Conservation (phyloP, 257 asterid genomes). For the Parsonsia alboflavescens region DNA sequence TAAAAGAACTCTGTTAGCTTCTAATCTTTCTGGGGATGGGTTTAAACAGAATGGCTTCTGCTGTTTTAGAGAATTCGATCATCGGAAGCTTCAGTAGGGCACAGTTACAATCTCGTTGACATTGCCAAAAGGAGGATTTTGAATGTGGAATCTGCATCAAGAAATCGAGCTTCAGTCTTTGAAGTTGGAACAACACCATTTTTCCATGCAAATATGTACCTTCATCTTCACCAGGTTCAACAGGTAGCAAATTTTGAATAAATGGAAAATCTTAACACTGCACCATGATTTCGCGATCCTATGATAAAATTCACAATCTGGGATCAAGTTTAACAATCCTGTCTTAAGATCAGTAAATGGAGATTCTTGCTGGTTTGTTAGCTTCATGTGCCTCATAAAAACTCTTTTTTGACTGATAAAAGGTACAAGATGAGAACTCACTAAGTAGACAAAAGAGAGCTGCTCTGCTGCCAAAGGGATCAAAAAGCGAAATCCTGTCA, state of each 20-base stretch:
- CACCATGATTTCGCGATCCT: neutral
- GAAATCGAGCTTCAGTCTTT: conserved; percentile 50
- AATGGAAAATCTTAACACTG: neutral
- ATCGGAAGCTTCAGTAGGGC: conserved; percentile 68
- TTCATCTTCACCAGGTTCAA: conserved; percentile 61
- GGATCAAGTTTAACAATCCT: too few relatives aligned
- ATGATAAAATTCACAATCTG: too few relatives aligned
- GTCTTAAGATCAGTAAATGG: neutral
- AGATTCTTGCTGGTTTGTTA: too few relatives aligned
- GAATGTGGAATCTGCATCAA: conserved; percentile 84
- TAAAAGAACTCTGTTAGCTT: neutral
- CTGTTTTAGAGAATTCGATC: conserved; percentile 60
- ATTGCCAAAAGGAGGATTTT: conserved; percentile 52
- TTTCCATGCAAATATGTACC: conserved; percentile 86
- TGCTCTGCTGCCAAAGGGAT: conserved; percentile 45
- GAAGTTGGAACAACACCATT: conserved; percentile 66
- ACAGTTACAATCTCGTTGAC: conserved; percentile 77
- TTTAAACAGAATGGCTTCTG: conserved; percentile 13
- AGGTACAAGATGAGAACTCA: conserved; percentile 71
- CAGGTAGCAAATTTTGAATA: conserved; percentile 48
- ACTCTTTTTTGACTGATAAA: conserved; percentile 22
- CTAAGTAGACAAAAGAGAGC: conserved; percentile 68
- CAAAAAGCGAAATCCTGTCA: conserved; percentile 55
- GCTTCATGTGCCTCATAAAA: too few relatives aligned
- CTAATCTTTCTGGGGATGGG: too few relatives aligned